A percentile compares a stretch with the other conserved stretches of the same genome.
Evolutionary conservation across 257 asterid genomes (phyloP).

Genomic region (Lithospermum erythrorhizon): DNA sequence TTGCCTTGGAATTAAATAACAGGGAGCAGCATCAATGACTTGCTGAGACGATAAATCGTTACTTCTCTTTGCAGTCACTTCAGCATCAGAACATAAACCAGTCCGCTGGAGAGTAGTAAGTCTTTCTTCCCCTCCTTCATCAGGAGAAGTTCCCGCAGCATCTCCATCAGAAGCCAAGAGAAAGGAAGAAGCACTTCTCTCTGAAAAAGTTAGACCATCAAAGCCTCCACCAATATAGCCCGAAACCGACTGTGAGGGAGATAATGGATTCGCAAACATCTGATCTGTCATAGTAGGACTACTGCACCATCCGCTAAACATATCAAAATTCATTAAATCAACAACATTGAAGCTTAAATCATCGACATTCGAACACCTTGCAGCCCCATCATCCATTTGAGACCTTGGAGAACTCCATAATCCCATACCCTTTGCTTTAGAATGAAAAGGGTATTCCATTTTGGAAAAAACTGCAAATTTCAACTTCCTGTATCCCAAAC

Average conservation of each 20-base stretch:
- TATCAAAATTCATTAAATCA: conserved; percentile 52
- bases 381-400: conserved; percentile 30
- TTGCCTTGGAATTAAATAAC: conserved; percentile 37
- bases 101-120: conserved; percentile 29
- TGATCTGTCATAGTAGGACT: conserved; percentile 49
- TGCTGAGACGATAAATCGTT: conserved; percentile 15
- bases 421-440: conserved; percentile 21
- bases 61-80: conserved; percentile 19
- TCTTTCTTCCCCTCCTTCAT: conserved; percentile 20
- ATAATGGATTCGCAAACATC: conserved; percentile 35
- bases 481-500: not conserved
- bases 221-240: conserved; percentile 24
- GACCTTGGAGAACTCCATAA: conserved; percentile 29
- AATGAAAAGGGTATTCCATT: conserved; percentile 37
- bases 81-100: conserved; percentile 22
- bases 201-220: conserved; percentile 37
- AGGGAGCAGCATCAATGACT: conserved; percentile 13
- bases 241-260: conserved; percentile 23
- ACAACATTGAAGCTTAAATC: conserved; percentile 29
- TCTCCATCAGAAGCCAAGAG: conserved; percentile 21
- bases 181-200: conserved; percentile 23
- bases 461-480: not conserved
- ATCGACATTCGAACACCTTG: conserved; percentile 28
- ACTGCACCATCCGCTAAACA: conserved; percentile 54
- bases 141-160: conserved; percentile 18